A percentile compares a stretch with the other conserved stretches of the same genome.
These are phyloP conservation scores for Hibiscus trionum DNA, from an alignment of 345 rosid genomes.

Conservation along the genomic window DNA sequence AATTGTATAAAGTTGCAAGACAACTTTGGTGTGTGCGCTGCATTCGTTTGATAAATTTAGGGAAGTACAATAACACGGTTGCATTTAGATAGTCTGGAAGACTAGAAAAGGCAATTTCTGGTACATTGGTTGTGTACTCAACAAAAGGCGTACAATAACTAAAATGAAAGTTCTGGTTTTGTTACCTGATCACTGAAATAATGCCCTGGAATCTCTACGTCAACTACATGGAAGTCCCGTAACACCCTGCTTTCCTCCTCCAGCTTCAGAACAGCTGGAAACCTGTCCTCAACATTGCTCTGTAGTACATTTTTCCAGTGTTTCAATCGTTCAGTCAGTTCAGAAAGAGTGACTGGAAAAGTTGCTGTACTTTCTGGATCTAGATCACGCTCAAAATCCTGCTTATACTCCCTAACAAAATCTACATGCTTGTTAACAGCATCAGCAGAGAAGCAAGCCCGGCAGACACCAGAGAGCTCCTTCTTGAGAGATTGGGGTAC, in stretches of 20 bases:
- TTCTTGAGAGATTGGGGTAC: constrained; percentile 98
- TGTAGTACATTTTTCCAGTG: constrained; percentile 97
- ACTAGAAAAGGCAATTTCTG: not conserved
- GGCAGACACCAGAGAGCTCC: constrained; percentile 97
- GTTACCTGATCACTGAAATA: constrained; percentile 91
- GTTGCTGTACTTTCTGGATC: constrained; percentile 91
- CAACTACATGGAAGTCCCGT: constrained; percentile 92
- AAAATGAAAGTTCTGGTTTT: not conserved
- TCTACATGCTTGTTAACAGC: constrained; percentile 95
- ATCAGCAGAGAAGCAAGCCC: constrained; percentile 98
- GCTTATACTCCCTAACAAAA: constrained; percentile 96
- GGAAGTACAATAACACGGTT: not conserved
- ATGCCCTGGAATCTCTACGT: constrained; percentile 99
- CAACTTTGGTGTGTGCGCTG: not conserved
- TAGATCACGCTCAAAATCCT: constrained; percentile 93
- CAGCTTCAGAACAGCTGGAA: constrained; percentile 87
- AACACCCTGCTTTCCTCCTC: constrained; percentile 96
- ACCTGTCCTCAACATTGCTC: constrained; percentile 96
- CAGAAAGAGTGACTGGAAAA: constrained; percentile 89
- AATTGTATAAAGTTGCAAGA: not conserved
- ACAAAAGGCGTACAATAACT: not conserved
- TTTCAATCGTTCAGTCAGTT: constrained; percentile 80
- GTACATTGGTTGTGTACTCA: not conserved
- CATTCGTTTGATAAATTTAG: not conserved
- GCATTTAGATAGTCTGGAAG: not conserved